Base-by-base conservation (phyloP, 805 yeast species). In the Wickerhamomyces xylosicus region DNA sequence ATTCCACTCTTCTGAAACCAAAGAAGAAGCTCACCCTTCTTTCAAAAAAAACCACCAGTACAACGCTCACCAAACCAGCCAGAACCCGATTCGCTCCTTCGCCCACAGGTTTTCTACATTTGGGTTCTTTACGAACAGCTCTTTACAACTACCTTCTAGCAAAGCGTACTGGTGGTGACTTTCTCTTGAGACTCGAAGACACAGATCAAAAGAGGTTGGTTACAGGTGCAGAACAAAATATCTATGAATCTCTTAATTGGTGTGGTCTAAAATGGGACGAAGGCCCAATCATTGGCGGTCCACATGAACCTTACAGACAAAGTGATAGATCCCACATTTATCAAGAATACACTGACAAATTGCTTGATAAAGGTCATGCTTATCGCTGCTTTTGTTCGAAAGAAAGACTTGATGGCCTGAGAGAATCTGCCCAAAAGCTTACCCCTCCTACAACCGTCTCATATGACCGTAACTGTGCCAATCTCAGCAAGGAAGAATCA, bases 71-170 rank as follows among this genome's bases (percentile, higher is more conserved):
- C 19, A 31, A 21, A 0, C 86, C 92, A 0, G 94, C 78, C 0
- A 61, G 96, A 47, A 85, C 97, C 1, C 63, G 99, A 46, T 92
- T 92, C 60, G 99, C 99, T 0, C 98, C 99, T 0, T 87, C 97
- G 2, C 99, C 99, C 1, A 92, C 99, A 0, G 99, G 99, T 0
- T 74, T 74, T 44, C 66, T 92, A n/a, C 99, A 92, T 56, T 57
- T 92, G 42, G 99, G 99, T 0, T 89, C 97, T 0, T 56, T 92
- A 35, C 64, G 99, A 56, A 92, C 99, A 0, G 97, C 97, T 0
- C 59, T 92, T 16, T 92, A 86, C 61, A 92, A 92, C 58, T 92
- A 79, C 51, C 58, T 92, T 15, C 61, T 85, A 14, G 97, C 98
- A 0, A 75, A 67, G 49, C 67, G 72, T 39, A 85, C 95, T 0